Evolutionary conservation across 2,329 filamentous ascomycete species (phyloP).

Genomic region (Penicillium oxalicum): DNA sequence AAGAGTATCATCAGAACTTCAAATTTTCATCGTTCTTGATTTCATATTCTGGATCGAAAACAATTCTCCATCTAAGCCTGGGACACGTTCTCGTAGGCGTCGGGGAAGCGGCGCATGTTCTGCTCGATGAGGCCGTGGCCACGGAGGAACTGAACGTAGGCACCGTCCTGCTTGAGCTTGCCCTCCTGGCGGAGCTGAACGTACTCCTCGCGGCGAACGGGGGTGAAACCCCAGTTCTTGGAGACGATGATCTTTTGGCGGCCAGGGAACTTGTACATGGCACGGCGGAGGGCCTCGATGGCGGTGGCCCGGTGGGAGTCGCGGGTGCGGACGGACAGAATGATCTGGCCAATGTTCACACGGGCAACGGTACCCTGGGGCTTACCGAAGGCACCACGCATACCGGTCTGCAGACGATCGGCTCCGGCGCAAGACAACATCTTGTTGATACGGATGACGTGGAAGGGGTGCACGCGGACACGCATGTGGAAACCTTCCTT

Average conservation of each 20-base stretch:
- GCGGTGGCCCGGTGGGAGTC: slow-evolving; percentile 86
- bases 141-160: slow-evolving; percentile 98
- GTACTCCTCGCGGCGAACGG: slow-evolving; percentile 96
- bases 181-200: slow-evolving; percentile 89
- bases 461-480: slow-evolving; percentile 91
- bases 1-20: slow-evolving; percentile 16
- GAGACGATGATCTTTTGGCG: slow-evolving; percentile 99
- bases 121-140: slow-evolving; percentile 80
- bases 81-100: slow-evolving; percentile 57
- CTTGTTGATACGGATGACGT: slow-evolving; percentile 99
- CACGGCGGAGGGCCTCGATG: slow-evolving; percentile 97
- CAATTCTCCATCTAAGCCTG: slow-evolving; percentile 39
- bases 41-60: slow-evolving; percentile 25
- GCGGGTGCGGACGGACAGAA: slow-evolving; percentile 94
- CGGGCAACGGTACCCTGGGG: slow-evolving; percentile 97
- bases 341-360: slow-evolving; percentile 99
- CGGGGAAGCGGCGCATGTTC: slow-evolving; percentile 94
- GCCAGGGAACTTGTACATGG: slow-evolving; percentile 99
- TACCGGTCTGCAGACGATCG: slow-evolving; percentile 99
- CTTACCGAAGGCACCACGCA: slow-evolving; percentile 99
- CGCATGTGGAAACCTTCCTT: slow-evolving; percentile 68
- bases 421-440: slow-evolving; percentile 99
- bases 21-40: slow-evolving; percentile 21
- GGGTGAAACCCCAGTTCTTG: slow-evolving; percentile 99
- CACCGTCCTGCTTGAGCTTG: slow-evolving; percentile 92